phyloP scores from a whole-genome alignment of 305 asterid species.

The Fraxinus dipetala region DNA sequence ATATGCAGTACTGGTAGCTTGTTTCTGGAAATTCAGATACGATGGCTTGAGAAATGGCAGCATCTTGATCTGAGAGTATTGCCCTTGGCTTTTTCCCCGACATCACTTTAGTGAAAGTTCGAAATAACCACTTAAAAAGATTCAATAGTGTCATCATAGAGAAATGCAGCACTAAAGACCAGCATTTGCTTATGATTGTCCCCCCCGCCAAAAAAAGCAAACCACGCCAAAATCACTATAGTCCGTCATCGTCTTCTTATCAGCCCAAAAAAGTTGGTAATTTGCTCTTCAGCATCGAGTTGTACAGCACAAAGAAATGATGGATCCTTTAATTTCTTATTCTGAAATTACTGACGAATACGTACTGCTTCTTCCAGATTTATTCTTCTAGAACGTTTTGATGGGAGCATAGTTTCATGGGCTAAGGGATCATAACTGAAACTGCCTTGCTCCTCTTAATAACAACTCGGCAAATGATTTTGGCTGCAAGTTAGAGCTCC shows the following conservation, averaged over 20 bases:
- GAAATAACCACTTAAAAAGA: constrained; percentile 52
- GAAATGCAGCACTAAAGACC: constrained; percentile 56
- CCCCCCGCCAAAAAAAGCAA: too few relatives aligned
- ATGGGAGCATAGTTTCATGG: constrained; percentile 42
- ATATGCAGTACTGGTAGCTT: constrained; percentile 39
- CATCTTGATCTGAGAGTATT: constrained; percentile 40
- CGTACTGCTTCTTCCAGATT: constrained; percentile 41
- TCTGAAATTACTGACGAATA: constrained; percentile 38
- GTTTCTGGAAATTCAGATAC: constrained; percentile 39
- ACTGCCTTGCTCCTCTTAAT: constrained; percentile 28
- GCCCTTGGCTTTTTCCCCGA: constrained; percentile 52
- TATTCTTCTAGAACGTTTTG: constrained; percentile 32
- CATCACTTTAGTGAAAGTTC: constrained; percentile 36
- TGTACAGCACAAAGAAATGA: constrained; percentile 45
- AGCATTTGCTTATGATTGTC: constrained; percentile 48
- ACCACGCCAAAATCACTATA: constrained; percentile 53
- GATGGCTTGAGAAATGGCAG: constrained; percentile 40
- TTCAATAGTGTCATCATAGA: constrained; percentile 38
- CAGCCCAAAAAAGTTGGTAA: constrained; percentile 63
- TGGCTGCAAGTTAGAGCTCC: constrained; percentile 28
- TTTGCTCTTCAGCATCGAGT: constrained; percentile 45
- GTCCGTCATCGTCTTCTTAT: constrained; percentile 54
- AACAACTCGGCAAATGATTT: constrained; percentile 40
- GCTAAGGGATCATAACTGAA: constrained; percentile 33
- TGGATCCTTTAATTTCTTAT: constrained; percentile 49